Evolutionary conservation across 371 early-diverging fungal genomes (phyloP).

Genomic region (Mucor indicus): DNA sequence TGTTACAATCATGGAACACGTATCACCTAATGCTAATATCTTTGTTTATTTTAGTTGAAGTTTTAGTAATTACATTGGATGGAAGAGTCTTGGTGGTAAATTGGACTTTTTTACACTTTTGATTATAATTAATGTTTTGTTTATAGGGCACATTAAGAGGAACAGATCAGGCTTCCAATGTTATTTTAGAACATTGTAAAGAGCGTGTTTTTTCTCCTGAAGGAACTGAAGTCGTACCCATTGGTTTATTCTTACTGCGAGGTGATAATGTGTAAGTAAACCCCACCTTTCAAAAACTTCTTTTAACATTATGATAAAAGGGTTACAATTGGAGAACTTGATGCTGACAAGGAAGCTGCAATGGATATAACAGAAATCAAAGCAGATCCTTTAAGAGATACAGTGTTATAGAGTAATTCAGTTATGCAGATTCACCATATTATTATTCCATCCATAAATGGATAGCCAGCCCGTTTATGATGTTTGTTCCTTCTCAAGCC

Average conservation of each 20-base stretch:
- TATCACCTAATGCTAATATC: neutral
- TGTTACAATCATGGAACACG: neutral
- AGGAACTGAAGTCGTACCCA: constrained; percentile 66
- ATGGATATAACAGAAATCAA: constrained; percentile 39
- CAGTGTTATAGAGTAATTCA: constrained; percentile 20
- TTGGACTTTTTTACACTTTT: neutral
- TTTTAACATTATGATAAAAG: constrained; percentile 15
- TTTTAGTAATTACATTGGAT: constrained; percentile 58
- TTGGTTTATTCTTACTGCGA: constrained; percentile 78
- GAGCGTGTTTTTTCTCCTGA: constrained; percentile 78
- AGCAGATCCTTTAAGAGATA: constrained; percentile 42
- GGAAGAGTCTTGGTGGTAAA: constrained; percentile 63
- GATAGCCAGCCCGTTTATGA: too few species aligned
- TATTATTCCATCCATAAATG: too few species aligned
- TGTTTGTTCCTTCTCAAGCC: too few species aligned
- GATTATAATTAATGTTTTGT: neutral
- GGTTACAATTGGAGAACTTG: constrained; percentile 45
- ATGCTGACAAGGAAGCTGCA: constrained; percentile 41
- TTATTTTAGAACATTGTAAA: constrained; percentile 68
- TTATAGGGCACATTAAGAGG: constrained; percentile 71
- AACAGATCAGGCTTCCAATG: constrained; percentile 77
- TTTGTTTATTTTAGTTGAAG: constrained; percentile 22
- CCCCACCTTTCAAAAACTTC: neutral
- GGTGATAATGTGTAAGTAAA: constrained; percentile 72
- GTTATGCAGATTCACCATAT: too few species aligned